A percentile compares a stretch with the other conserved stretches of the same genome.
These are phyloP conservation scores for Alternaria triticina DNA, from an alignment of 2,329 filamentous ascomycete genomes.

Conservation along the genomic window DNA sequence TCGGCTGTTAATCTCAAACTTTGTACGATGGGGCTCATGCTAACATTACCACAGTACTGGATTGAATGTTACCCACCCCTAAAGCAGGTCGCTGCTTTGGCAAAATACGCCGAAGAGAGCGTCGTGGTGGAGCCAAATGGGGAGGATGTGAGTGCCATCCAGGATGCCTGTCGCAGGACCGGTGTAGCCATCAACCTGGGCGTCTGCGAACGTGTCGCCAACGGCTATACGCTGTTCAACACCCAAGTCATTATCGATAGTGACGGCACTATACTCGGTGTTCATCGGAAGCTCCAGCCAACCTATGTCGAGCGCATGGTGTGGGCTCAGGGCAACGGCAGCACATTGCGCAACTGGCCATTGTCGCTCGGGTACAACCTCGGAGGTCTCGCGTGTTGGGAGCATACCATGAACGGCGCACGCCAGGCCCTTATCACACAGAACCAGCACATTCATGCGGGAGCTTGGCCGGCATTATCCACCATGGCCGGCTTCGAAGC, in stretches of 20 bases:
- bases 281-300: conserved; percentile 49
- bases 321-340: conserved; percentile 46
- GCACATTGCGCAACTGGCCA: conserved; percentile 39
- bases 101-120: conserved; percentile 44
- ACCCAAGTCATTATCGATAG: conserved; percentile 45
- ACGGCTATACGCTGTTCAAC: conserved; percentile 46
- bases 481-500: conserved; percentile 50
- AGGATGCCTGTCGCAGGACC: conserved; percentile 40
- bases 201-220: conserved; percentile 43
- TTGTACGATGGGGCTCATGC: neutral
- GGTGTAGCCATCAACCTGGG: conserved; percentile 44
- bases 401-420: conserved; percentile 49
- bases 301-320: conserved; percentile 45
- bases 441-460: conserved; percentile 47
- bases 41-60: conserved; percentile 38
- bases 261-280: conserved; percentile 42
- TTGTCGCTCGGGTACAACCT: conserved; percentile 43
- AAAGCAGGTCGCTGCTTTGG: conserved; percentile 41
- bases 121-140: conserved; percentile 43
- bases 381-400: conserved; percentile 47
- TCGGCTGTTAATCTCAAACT: conserved; percentile 1
- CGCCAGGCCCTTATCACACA: conserved; percentile 45
- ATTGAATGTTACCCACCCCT: conserved; percentile 47
- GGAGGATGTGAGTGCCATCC: conserved; percentile 39
- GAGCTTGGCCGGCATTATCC: conserved; percentile 48